phyloP scores from a whole-genome alignment of 139 green algal genomes.

The Eudorina sp. region DNA sequence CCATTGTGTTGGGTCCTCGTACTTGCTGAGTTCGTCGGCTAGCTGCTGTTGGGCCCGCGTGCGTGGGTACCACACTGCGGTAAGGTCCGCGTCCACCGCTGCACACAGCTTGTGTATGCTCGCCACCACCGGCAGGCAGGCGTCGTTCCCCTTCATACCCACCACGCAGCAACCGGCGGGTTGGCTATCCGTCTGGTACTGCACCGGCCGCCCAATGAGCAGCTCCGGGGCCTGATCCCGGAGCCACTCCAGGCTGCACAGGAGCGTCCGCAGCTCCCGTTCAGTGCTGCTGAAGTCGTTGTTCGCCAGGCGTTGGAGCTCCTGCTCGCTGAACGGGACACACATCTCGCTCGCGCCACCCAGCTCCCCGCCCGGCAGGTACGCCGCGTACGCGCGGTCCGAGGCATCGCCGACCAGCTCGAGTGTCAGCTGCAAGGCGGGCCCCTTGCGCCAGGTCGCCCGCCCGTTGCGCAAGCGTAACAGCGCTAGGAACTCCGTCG shows the following conservation, averaged over 20 bases:
- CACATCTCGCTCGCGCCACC: neutral
- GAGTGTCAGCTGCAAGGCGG: neutral
- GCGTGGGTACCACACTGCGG: neutral
- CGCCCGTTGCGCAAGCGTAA: neutral
- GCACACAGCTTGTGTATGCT: neutral
- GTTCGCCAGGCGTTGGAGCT: neutral
- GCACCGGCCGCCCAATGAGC: neutral
- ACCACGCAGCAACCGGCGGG: neutral
- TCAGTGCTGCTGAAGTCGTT: slow-evolving; percentile 2
- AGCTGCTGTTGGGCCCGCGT: neutral
- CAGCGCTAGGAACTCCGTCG: neutral
- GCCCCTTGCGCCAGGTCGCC: neutral
- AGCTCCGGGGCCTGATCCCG: neutral
- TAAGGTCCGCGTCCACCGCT: neutral
- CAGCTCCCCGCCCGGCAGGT: neutral
- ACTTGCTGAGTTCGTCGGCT: slow-evolving; percentile 6
- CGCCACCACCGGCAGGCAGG: neutral
- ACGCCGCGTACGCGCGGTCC: neutral
- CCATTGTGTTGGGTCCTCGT: neutral
- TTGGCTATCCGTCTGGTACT: slow-evolving; percentile 25
- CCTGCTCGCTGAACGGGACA: neutral
- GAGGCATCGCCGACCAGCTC: slow-evolving; percentile 12
- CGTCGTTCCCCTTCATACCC: neutral
- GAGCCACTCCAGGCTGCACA: neutral
- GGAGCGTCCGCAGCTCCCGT: neutral